Evolutionary conservation across 768 basidiomycete species (phyloP), one percentile per base, ranked within the genome.

Genomic region (Lactifluus volemus): DNA sequence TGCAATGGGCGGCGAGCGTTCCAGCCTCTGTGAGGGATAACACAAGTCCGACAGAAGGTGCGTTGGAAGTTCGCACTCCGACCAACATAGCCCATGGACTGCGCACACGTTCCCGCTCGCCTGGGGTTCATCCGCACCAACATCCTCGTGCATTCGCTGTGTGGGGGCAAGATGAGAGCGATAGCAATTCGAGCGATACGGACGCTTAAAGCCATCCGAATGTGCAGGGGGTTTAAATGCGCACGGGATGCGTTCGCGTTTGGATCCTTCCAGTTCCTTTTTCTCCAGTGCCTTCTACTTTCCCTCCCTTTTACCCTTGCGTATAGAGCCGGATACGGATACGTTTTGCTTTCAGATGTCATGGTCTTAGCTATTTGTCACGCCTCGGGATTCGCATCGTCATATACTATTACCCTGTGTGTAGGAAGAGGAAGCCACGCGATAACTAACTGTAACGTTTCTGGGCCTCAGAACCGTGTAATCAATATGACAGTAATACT

Each of bases 101-200:
- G 67, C 72, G 62, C 42, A 60, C 55, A 67, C 70, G 61, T 63
- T 56, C 54, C 47, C 67, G 65, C 42, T 68, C 60, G n/a, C 67
- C 63, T 44, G 61, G 17, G 63, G 70, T 49, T 49, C 60, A 67
- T 32, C 47, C 72, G 73, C 17, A 71, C 71, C 55, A 77, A 76
- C 15, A 67, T 65, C 63, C 65, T 45, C 63, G 81, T 39, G 85
- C 88, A 8, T 93, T 93, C 68, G 91, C 92, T 19, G 88, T 89
- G 11, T 90, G 84, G 83, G 92, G 91, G 0, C 86, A 90, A 44
- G 91, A 93, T 68, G 91, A 92, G 72, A 92, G 88, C 58, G 91
- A 93, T 66, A 89, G 88, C 69, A 86, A 85, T 68, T 79, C 88
- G 14, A 91, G 89, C 63, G 89, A 91, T 67, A 84, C 79, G 54